Conservation (phyloP, 441 rosid genomes). For the Eutrema salsugineum region DNA sequence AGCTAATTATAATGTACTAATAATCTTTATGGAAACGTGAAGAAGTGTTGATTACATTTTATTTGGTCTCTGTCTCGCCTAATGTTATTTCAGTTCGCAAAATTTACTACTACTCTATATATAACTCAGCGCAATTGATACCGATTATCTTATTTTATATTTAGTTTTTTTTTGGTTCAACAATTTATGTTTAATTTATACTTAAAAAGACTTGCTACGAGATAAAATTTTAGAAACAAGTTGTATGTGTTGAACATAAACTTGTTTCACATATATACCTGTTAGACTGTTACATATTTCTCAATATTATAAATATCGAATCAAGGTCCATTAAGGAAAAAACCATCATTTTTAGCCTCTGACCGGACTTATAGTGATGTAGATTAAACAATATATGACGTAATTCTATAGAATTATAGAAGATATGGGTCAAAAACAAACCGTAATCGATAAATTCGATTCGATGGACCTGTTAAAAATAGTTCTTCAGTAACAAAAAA, state of each 20-base stretch:
- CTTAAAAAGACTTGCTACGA: background rate
- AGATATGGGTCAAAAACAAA: background rate
- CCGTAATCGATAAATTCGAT: background rate
- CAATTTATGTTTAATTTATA: background rate
- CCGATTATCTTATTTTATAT: background rate
- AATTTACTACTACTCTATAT: background rate
- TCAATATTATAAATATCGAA: background rate
- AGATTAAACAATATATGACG: background rate
- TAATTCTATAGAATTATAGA: background rate
- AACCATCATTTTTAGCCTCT: background rate
- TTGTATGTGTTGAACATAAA: background rate
- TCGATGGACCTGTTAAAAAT: background rate
- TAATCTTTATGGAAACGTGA: constrained; percentile 14
- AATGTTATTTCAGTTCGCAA: background rate
- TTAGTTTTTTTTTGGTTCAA: too few species aligned
- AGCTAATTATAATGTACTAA: constrained; percentile 8
- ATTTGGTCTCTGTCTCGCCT: constrained; percentile 12
- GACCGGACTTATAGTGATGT: background rate
- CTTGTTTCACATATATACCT: background rate
- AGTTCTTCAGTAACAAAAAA: constrained; percentile 8
- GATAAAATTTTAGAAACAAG: background rate
- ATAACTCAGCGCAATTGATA: background rate
- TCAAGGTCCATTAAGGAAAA: background rate
- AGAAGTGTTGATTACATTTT: constrained; percentile 2
- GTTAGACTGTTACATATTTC: background rate